These are phyloP conservation scores for Hapsidospora chrysogenum DNA, from an alignment of 495 filamentous ascomycete genomes.

Conservation along the genomic window DNA sequence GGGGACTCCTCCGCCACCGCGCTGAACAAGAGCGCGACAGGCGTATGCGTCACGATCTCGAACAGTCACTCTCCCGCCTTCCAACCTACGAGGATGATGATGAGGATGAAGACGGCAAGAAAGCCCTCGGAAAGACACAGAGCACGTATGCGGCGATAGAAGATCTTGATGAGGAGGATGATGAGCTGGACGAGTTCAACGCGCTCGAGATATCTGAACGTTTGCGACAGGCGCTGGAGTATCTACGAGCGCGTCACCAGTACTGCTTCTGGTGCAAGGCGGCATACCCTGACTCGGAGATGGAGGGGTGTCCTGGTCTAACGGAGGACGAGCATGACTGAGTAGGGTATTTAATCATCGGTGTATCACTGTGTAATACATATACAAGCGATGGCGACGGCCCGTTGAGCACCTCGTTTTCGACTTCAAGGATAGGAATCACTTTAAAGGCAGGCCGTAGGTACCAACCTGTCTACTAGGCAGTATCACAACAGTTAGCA, in stretches of 20 bases:
- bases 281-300: conserved; percentile 45
- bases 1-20: conserved; percentile 51
- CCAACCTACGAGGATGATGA: conserved; percentile 34
- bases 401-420: too few species aligned
- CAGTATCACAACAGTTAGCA: too few species aligned
- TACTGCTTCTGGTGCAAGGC: conserved; percentile 99
- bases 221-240: conserved; percentile 43
- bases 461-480: too few species aligned
- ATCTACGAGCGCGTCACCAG: conserved; percentile 48
- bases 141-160: conserved; percentile 35
- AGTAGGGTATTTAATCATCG: too few species aligned
- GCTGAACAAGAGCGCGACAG: conserved; percentile 53
- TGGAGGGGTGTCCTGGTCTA: conserved; percentile 82
- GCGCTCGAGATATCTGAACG: conserved; percentile 44
- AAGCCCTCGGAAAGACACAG: conserved; percentile 25
- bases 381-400: too few species aligned
- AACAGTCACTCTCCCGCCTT: conserved; percentile 36
- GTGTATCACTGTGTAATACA: too few species aligned
- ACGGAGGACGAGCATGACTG: conserved; percentile 90
- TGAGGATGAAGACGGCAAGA: conserved; percentile 34
- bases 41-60: conserved; percentile 50
- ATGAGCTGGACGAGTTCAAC: conserved; percentile 74
- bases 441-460: too few species aligned
- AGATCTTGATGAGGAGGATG: conserved; percentile 69
- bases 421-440: too few species aligned